Evolutionary conservation across 1,139 yeast genomes (phyloP), one percentile per base, ranked within the genome.

Genomic region (Geotrichum bryndzae): DNA sequence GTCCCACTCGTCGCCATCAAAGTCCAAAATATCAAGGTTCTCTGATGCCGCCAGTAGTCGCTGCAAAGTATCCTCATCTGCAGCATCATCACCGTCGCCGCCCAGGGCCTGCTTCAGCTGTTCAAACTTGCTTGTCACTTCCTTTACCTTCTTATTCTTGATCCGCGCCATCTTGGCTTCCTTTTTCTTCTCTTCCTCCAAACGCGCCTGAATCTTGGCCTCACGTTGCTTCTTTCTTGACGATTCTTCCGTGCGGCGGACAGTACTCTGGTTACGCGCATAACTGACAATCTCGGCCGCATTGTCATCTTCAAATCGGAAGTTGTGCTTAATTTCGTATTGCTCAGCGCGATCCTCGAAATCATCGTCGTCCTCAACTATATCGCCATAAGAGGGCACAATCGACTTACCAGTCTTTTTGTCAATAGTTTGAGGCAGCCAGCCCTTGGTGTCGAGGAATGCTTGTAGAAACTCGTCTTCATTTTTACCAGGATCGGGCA

Each of bases 1-100:
- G 73, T 95, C 98, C 99, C 99, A 95, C 65, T 89, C 96, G 52
- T 87, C 84, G 70, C 88, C 92, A 68, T 90, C 92, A 73, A 90
- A 95, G 72, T 94, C 98, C 29, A 55, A 11, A 60, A 88, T 96
- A 60, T 89, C 88, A 65, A 95, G 77, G 67, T 91, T 80, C 51
- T 87, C 80, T 62, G 87, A 88, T 5, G 92, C 90, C n/a, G 48
- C 58, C 72, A 87, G 84, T 8, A 88, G 86, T 50, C 58, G 61
- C 8, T 60, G 54, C 54, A 82, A 76, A 11, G 69, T 72, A 58
- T 83, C 88, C 65, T 85, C 87, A 53, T 85, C 81, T 10, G 84
- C 82, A 22, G 88, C 92, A 35, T 84, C 86, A 52, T 85, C 81
- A 10, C 84, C 82, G 22, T 88, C 92, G 33, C 84, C 86, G 13